These are phyloP conservation scores for Alternaria angustiovoidea DNA, from an alignment of 2,329 filamentous ascomycete genomes.

Conservation along the genomic window DNA sequence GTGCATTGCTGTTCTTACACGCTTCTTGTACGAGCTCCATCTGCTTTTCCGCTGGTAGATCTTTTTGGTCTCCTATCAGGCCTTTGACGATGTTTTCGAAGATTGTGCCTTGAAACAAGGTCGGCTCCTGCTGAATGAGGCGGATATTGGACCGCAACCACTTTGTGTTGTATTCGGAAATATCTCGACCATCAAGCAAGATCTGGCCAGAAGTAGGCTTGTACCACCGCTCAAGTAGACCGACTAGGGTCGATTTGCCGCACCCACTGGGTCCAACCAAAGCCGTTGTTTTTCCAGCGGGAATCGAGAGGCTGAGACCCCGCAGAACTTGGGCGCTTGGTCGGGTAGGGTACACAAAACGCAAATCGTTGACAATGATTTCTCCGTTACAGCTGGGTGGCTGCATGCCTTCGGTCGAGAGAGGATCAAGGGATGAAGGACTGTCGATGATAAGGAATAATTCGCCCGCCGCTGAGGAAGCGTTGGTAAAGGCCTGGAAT, in stretches of 20 bases:
- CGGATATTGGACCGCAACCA: conserved; percentile 75
- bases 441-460: conserved; percentile 24
- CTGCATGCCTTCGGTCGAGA: conserved; percentile 17
- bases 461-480: conserved; percentile 22
- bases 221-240: conserved; percentile 91
- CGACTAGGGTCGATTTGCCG: conserved; percentile 92
- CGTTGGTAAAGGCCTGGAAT: conserved; percentile 22
- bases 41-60: not conserved
- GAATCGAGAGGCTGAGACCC: conserved; percentile 54
- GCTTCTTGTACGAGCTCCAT: conserved; percentile 1
- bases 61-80: conserved; percentile 28
- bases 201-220: conserved; percentile 77
- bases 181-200: conserved; percentile 73
- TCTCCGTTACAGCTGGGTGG: conserved; percentile 10
- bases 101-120: conserved; percentile 56
- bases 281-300: conserved; percentile 62
- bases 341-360: conserved; percentile 91
- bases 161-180: conserved; percentile 45
- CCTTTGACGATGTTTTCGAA: conserved; percentile 60
- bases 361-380: conserved; percentile 80
- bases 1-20: conserved; percentile 1
- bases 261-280: conserved; percentile 76
- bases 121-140: conserved; percentile 57
- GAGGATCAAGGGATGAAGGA: conserved; percentile 17
- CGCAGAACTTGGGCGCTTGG: conserved; percentile 78